A percentile compares a stretch with the other conserved stretches of the same genome.
Conservation (phyloP, 495 filamentous ascomycete genomes). For the Amphirosellinia nigrospora region DNA sequence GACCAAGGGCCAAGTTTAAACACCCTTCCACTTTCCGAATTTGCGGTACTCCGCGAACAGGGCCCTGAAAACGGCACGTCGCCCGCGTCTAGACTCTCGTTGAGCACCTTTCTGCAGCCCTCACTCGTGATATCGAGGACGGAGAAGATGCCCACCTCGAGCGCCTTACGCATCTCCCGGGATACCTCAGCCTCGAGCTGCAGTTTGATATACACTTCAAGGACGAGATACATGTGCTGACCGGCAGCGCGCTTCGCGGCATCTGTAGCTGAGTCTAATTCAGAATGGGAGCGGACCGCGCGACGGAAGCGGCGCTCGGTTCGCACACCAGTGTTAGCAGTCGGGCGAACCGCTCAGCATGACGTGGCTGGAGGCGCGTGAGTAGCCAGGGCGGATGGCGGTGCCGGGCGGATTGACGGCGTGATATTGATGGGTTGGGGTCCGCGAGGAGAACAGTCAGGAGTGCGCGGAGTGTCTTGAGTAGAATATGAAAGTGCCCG, state of each 20-base stretch:
- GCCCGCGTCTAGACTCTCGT: conserved; percentile 69
- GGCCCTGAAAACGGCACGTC: conserved; percentile 72
- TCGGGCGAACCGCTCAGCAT: conserved; percentile 70
- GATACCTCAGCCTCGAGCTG: conserved; percentile 60
- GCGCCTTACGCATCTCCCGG: conserved; percentile 66
- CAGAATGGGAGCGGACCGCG: conserved; percentile 52
- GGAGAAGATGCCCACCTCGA: conserved; percentile 75
- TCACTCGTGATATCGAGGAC: conserved; percentile 70
- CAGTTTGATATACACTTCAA: conserved; percentile 73
- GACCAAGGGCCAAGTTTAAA: conserved; percentile 34
- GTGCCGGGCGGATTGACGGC: conserved; percentile 34
- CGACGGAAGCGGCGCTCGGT: conserved; percentile 75
- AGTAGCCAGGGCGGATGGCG: conserved; percentile 36
- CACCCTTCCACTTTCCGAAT: conserved; percentile 74
- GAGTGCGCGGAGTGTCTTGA: conserved; percentile 34
- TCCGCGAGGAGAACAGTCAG: conserved; percentile 33
- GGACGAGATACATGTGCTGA: conserved; percentile 72
- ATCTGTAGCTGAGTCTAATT: conserved; percentile 76
- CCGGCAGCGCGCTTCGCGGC: conserved; percentile 77
- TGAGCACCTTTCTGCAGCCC: conserved; percentile 69
- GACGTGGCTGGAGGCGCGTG: conserved; percentile 46
- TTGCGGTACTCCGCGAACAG: conserved; percentile 72
- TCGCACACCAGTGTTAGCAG: conserved; percentile 80
- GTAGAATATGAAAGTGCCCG: conserved; percentile 45
- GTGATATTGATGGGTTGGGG: conserved; percentile 21